Percentiles rank a stretch among this genome's conserved stretches.
These are phyloP conservation scores for Boletus hoseneyae DNA, from an alignment of 1,284 basidiomycete genomes.

Conservation along the genomic window DNA sequence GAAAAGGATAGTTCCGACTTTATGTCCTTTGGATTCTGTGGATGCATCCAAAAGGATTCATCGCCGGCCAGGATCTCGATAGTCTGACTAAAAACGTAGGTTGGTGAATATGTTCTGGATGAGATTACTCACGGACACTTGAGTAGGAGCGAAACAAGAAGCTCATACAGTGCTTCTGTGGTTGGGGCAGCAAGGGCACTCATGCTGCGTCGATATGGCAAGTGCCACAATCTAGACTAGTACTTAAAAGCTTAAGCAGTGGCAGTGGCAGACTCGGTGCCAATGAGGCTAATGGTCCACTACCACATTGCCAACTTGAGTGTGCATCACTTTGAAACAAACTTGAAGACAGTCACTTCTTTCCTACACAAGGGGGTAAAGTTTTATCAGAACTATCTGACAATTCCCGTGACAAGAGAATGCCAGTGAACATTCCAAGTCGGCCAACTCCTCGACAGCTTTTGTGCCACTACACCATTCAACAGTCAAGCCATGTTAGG, in stretches of 20 bases:
- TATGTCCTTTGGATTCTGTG: background rate
- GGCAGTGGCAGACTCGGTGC: too few species aligned
- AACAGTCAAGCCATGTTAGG: slow-evolving; percentile 9
- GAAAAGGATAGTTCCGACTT: slow-evolving; percentile 4
- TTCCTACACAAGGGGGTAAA: background rate
- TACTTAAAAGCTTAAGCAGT: too few species aligned
- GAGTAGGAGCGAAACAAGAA: slow-evolving; percentile 22
- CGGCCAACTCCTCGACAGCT: background rate
- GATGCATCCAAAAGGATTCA: slow-evolving; percentile 13
- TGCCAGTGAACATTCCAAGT: slow-evolving; percentile 20
- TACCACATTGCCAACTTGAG: background rate
- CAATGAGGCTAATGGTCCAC: too few species aligned
- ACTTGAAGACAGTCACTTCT: background rate
- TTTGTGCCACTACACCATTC: background rate
- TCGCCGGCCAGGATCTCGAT: slow-evolving; percentile 31
- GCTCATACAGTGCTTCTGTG: slow-evolving; percentile 16
- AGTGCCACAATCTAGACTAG: too few species aligned
- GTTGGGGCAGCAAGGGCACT: background rate
- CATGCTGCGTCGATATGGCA: background rate
- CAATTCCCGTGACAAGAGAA: slow-evolving; percentile 4
- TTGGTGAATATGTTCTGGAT: background rate
- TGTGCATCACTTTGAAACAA: too few species aligned
- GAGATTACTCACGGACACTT: slow-evolving; percentile 26
- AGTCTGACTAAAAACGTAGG: slow-evolving; percentile 19
- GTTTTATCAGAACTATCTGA: too few species aligned